Evolutionary conservation across 1,284 basidiomycete genomes (phyloP).

Genomic region (Boletellus deceptivus): DNA sequence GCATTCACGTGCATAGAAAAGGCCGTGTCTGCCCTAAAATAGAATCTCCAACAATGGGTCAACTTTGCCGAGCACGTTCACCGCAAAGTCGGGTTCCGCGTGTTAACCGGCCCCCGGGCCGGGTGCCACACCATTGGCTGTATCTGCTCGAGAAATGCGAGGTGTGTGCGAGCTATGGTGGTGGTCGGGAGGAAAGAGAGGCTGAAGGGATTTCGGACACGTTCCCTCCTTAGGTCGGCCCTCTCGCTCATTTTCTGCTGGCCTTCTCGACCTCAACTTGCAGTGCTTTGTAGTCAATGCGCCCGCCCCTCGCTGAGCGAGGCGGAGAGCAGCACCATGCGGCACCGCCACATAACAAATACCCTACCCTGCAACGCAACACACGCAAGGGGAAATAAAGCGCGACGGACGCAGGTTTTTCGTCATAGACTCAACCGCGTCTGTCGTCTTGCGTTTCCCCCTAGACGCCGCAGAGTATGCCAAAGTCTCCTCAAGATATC

Average conservation of each 20-base stretch:
- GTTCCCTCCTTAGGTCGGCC: conserved; percentile 15
- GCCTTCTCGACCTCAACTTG: not conserved
- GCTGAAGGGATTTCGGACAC: conserved; percentile 2
- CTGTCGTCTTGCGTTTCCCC: too few relatives aligned
- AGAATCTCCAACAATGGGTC: too few relatives aligned
- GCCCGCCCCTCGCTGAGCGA: not conserved
- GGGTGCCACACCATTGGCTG: too few relatives aligned
- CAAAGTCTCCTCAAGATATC: not conserved
- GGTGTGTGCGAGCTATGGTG: conserved; percentile 16
- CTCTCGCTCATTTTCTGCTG: conserved; percentile 1
- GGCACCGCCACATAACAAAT: not conserved
- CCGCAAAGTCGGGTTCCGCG: too few relatives aligned
- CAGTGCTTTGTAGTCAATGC: conserved; percentile 2
- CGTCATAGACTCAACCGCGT: not conserved
- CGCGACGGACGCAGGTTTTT: too few relatives aligned
- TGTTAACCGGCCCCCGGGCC: too few relatives aligned
- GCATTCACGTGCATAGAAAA: too few relatives aligned
- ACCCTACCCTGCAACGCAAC: not conserved
- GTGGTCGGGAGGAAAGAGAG: conserved; percentile 20
- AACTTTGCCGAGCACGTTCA: too few relatives aligned
- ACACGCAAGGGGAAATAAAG: too few relatives aligned
- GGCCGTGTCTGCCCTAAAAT: too few relatives aligned
- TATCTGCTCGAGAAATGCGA: conserved; percentile 2
- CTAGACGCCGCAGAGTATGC: not conserved
- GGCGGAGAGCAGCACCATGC: not conserved